Evolutionary conservation across 805 yeast genomes (phyloP), one percentile per base, ranked within the genome.

Genomic region (Nakazawaea pomicola): DNA sequence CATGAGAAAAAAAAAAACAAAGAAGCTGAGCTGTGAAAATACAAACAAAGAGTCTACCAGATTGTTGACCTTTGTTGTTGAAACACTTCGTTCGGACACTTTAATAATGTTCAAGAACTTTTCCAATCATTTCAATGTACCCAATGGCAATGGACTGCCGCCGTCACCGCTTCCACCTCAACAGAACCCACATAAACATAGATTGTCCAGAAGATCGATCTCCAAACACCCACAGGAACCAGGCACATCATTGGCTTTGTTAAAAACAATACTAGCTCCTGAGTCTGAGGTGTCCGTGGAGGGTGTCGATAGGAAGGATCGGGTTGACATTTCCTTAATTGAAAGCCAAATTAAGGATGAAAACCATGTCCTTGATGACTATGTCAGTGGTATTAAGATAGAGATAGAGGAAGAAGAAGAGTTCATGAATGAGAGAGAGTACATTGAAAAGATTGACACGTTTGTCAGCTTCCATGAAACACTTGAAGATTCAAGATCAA

Each of bases 401-500:
- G 45, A 46, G 37, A 14, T 45, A 4, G 46, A 42, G 6, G 12
- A 18, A 15, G 20, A 40, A 4, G 11, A 24, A 12, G 23, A 23
- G 10, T 25, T 19, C 5, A 37, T 37, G 14, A 19, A n/a, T 14
- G 34, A 31, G 14, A 23, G 14, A 4, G 33, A 21, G 7, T 41
- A 37, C 32, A 34, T 44, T 4, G 47, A 46, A 16, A 40, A 35
- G 18, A 17, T 41, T 3, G 49, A 30, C 14, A 50, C 53, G 6
- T 57, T 62, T 36, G 49, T 52, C 7, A 45, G 49, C 7, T 58
- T 59, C 44, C 53, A 58, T 40, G 35, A 49, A 4, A 51, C 56
- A 8, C 48, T 69, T 4, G 46, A 54, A 27, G 40, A 46, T 11
- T 62, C 68, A n/a, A 49, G 65, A 29, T 45, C 54, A 1, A 64